Evolutionary conservation across 176 grass and related monocot species (phyloP).

Genomic region (Avena insularis): DNA sequence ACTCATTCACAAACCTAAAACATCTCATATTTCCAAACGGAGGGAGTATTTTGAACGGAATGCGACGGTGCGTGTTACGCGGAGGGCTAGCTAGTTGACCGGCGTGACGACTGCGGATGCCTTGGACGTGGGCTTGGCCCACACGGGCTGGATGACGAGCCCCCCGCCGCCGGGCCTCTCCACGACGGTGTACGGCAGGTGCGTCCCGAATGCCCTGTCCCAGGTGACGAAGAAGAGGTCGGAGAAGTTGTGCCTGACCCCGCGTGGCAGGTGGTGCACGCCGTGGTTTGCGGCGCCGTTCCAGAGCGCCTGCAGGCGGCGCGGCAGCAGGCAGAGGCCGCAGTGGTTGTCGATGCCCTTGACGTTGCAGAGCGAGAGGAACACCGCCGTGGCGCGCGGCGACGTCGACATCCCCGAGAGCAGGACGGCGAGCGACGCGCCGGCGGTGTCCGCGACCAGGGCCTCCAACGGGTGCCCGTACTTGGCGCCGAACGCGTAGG

Average conservation of each 20-base stretch:
- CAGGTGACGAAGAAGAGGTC: constrained; percentile 40
- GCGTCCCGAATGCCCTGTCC: constrained; percentile 16
- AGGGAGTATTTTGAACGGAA: neutral
- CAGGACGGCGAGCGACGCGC: constrained; percentile 21
- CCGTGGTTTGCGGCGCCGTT: constrained; percentile 18
- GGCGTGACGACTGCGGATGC: constrained; percentile 13
- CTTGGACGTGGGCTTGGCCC: neutral
- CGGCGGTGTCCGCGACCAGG: constrained; percentile 34
- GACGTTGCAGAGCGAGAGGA: constrained; percentile 16
- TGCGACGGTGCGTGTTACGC: neutral
- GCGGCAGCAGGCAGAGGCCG: neutral
- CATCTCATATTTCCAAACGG: no score
- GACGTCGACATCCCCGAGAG: constrained; percentile 16
- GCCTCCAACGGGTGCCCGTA: constrained; percentile 50
- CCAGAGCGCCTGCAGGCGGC: neutral
- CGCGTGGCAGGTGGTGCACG: constrained; percentile 26
- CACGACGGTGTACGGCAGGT: neutral
- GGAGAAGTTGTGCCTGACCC: constrained; percentile 13
- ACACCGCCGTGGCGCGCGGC: neutral
- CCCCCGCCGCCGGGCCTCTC: constrained; percentile 1
- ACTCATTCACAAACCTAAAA: no score
- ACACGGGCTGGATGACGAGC: neutral
- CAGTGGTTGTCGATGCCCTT: constrained; percentile 20
- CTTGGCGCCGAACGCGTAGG: constrained; percentile 46
- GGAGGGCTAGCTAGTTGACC: neutral